Evolutionary conservation across 441 rosid species (phyloP), one percentile per base, ranked within the genome.

Genomic region (Brassica balearica): DNA sequence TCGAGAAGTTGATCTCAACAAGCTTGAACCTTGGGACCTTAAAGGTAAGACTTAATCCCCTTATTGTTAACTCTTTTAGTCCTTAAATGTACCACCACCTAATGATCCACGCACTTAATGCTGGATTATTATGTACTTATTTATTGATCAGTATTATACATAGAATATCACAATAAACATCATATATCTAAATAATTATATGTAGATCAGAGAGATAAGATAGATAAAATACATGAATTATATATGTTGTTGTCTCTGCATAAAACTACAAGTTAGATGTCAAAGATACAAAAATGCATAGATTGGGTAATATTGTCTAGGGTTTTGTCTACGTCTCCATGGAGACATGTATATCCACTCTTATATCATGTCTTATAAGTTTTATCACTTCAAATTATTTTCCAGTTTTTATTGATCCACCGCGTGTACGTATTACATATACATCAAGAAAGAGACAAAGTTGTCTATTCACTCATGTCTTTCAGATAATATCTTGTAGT

Each of bases 1-100:
- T 41, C 85, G 91, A 71, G 95, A 90, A 78, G 86, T 90, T 66
- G 95, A 90, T 84, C 92, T 90, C 74, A 87, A 89, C 84, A 90
- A 85, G 75, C 90, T 90, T 58, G 92, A 90, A 86, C 95, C 95
- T n/a, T 90, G 92, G 95, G 95, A 90, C 71, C 91, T 90, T 69
- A 87, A 83, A 87, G 92, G 95, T 89, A 64, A 41, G 2, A 6
- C 48, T 63, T 20, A 53, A 69, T 66, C 34, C 25, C 15, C 76
- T 23, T 8, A 19, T 55, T 64, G 7, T 68, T 79, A 73, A 5
- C 38, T 62, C 27, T 17, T 79, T 46, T 38, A 72, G 46, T 72
- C 8, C 46, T 46, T 62, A 23, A 67, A 25, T 25, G 5, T 19
- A 74, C 22, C 46, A 53, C 22, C 59, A 15, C 59, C 71, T 73